These are phyloP conservation scores for Drechslerella stenobrocha DNA, from an alignment of 2,329 filamentous ascomycete genomes.

Conservation along the genomic window DNA sequence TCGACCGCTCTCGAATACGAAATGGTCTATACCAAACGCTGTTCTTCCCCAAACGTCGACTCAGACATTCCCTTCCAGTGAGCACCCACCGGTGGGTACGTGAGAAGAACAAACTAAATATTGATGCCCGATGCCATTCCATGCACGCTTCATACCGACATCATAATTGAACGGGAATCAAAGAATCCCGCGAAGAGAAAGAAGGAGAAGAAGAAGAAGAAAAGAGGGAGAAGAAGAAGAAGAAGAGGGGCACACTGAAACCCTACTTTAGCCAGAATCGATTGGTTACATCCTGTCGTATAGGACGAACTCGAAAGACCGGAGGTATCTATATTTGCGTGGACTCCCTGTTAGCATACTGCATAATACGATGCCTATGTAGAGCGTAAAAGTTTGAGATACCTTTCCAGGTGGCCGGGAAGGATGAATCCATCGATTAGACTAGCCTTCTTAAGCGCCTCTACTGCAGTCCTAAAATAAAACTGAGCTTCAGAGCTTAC, in stretches of 20 bases:
- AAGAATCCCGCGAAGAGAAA: too few relatives aligned
- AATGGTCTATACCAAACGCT: slow-evolving; percentile 1
- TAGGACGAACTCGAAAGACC: slow-evolving; percentile 44
- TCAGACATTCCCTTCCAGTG: not conserved
- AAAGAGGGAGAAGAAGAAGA: too few relatives aligned
- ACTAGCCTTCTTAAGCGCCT: slow-evolving; percentile 38
- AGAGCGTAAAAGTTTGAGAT: not conserved
- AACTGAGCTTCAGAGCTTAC: slow-evolving; percentile 37
- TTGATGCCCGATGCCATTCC: too few relatives aligned
- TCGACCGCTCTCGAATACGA: not conserved
- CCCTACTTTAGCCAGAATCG: too few relatives aligned
- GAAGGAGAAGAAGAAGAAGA: too few relatives aligned
- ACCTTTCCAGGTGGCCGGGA: slow-evolving; percentile 38
- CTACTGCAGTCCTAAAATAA: slow-evolving; percentile 37
- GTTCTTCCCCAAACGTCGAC: not conserved
- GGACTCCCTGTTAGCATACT: not conserved
- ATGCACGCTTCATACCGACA: too few relatives aligned
- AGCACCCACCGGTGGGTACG: too few relatives aligned
- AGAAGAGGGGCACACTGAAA: too few relatives aligned
- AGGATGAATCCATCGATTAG: slow-evolving; percentile 33
- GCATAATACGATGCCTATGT: too few relatives aligned
- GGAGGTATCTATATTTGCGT: slow-evolving; percentile 21
- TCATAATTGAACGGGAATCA: too few relatives aligned
- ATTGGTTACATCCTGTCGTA: slow-evolving; percentile 14
- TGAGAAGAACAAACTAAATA: too few relatives aligned